A percentile compares a stretch with the other conserved stretches of the same genome.
Conservation (phyloP, 192 early-diverging fungal genomes). For the Dissophora globulifera region DNA sequence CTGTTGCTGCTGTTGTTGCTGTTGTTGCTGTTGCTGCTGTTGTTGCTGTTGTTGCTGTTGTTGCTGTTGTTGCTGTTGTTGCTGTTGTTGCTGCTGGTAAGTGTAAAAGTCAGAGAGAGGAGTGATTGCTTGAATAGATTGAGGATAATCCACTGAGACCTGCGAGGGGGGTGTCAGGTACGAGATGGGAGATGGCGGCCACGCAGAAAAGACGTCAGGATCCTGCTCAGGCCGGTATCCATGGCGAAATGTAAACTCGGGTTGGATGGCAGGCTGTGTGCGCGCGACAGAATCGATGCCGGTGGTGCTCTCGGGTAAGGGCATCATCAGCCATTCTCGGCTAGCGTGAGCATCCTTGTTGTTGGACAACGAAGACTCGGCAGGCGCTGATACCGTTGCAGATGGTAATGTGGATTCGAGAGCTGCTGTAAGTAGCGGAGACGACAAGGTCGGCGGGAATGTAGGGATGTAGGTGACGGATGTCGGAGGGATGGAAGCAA, state of each 20-base stretch:
- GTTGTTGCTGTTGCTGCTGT: no score
- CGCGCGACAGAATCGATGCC: neutral
- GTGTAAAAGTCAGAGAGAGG: no score
- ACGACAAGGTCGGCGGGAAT: neutral
- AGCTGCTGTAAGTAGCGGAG: no score
- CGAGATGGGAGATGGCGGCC: constrained; percentile 7
- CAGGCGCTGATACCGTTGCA: no score
- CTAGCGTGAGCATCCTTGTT: no score
- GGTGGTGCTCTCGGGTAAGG: neutral
- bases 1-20: constrained; percentile 26
- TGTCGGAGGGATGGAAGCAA: constrained; percentile 2
- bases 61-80: no score
- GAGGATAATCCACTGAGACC: constrained; percentile 1
- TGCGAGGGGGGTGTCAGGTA: constrained; percentile 40
- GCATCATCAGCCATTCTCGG: no score
- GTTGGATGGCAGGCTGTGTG: neutral
- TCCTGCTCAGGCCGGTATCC: constrained; percentile 20
- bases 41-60: no score
- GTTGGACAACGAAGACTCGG: no score
- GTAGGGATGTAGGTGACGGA: neutral
- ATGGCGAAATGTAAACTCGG: constrained; percentile 15
- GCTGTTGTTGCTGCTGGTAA: constrained; percentile 13
- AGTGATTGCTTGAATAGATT: constrained; percentile 16
- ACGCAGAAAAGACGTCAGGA: constrained; percentile 21
- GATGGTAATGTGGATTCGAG: no score